Evolutionary conservation across 2,329 filamentous ascomycete species (phyloP), one percentile per base, ranked within the genome.

Genomic region (Elsinoe ampelina): DNA sequence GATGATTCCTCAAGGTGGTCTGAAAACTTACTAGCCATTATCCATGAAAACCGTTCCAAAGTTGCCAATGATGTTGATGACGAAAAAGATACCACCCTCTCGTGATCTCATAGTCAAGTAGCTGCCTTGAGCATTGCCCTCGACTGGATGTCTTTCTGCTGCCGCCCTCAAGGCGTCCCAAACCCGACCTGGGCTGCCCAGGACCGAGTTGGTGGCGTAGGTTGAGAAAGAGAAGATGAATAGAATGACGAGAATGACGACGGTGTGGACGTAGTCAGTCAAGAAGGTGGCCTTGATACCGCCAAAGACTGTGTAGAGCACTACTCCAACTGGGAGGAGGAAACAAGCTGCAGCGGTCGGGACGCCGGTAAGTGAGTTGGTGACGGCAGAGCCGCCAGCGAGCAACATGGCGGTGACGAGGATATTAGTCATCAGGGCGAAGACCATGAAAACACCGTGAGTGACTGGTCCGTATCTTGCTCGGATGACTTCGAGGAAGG

Each of bases 371-470:
- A 91, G 72, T 10, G 84, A 79, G 39, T 74, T 80, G 61, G 87
- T 80, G 0, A 92, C 90, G 4, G 87, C 86, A 10, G 84, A 83
- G 41, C 89, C 90, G 59, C 91, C 90, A 15, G 89, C 89, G 60
- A 95, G 80, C 51, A 95, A 74, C 89, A 95, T 95, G 50, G 89
- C 84, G 1, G 89, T 92, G 32, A 95, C 90, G 3, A 95, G 78
- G 41, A 95, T 87, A 57, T 70, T 73, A 35, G 89, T 95, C 71
- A 87, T 84, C 13, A 93, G 74, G 30, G 86, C 89, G 61, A 95
- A 95, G 1, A 86, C 77, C 61, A 90, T 87, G 68, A 89, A 95
- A 1, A 90, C 86, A 5, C 84, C 73, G 66, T 95, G 90, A 0
- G 87, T 83, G 19, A 73, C 66, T 4, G 77, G 75, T 34, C 90